phyloP scores from a whole-genome alignment of 345 rosid genomes.

The Hibiscus mutabilis region DNA sequence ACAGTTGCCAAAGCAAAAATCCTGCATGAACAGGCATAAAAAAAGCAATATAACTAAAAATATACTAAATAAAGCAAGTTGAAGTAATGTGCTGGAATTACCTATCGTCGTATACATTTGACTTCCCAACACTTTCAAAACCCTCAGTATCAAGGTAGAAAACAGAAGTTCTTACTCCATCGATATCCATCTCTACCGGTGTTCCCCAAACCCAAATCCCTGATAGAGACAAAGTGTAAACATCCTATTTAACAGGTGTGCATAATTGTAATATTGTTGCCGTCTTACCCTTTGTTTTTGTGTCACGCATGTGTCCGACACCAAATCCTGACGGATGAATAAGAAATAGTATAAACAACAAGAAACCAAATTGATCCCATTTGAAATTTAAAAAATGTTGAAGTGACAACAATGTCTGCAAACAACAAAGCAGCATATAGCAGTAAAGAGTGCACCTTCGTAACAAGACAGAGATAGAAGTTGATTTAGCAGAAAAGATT shows the following conservation, averaged over 20 bases:
- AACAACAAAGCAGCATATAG: constrained; percentile 5
- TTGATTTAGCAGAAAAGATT: constrained; percentile 95
- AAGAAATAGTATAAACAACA: constrained; percentile 7
- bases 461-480: constrained; percentile 97
- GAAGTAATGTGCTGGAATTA: constrained; percentile 22
- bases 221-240: constrained; percentile 22
- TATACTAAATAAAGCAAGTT: neutral
- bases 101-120: constrained; percentile 97
- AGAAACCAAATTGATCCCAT: constrained; percentile 14
- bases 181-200: constrained; percentile 66
- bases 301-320: constrained; percentile 99
- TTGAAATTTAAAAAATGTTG: neutral
- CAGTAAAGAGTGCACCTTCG: constrained; percentile 54
- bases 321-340: constrained; percentile 71
- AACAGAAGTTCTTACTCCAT: constrained; percentile 76
- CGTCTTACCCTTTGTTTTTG: constrained; percentile 85
- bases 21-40: constrained; percentile 40
- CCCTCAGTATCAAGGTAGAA: constrained; percentile 98
- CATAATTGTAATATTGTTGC: neutral
- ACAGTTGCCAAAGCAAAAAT: constrained; percentile 97
- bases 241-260: constrained; percentile 8
- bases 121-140: constrained; percentile 97
- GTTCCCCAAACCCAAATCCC: constrained; percentile 99
- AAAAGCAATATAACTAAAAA: constrained; percentile 9
- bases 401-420: neutral